Base-by-base conservation (phyloP, 305 asterid genomes). In the Solanum hybrid region DNA sequence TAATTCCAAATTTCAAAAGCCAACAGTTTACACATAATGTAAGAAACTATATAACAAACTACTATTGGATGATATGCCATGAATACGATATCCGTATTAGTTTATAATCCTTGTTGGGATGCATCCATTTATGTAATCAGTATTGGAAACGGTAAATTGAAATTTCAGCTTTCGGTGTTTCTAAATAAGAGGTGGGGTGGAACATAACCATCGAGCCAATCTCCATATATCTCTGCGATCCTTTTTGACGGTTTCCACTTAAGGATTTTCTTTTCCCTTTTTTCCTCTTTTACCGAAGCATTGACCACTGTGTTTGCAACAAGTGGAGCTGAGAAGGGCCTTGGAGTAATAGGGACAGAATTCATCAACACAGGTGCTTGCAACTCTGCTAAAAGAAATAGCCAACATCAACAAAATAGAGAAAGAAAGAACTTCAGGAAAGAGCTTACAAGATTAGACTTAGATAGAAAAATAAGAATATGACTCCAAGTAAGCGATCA, bases 381-480 rank as follows among this genome's bases (percentile, higher is more conserved):
- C 86, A 96, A 90, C 39, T 94, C 98, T 95, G 94, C 73, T 86
- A 61, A 82, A 76, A 36, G 14, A 51, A 90, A 82, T 38, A 31
- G 68, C 76, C 41, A 75, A 5, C 22, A 51, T 51, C 65, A 15
- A 8, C 65, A 51, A 51, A 51, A 51, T 51, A 17, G 4, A 57
- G n/a, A 57, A 57, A 57, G 24, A 57, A 17, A 57, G 1, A 57
- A 57, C 70, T 57, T 57, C 10, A 57, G n/a, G 70, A 57, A 65
- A 57, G 9, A 6, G n/a, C 70, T 57, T 32, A 37, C 32, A 39
- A 32, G 83, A 34, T 13, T 31, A 57, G 70, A 57, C 10, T 6
- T 57, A 17, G 0, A 17, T 57, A 57, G 24, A 57, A 57, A 57
- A 2, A 17, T 17, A 5, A 57, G 70, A 57, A 57, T 57, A 57